These are phyloP conservation scores for Talaromyces funiculosus DNA, from an alignment of 2,329 filamentous ascomycete genomes.

Conservation along the genomic window DNA sequence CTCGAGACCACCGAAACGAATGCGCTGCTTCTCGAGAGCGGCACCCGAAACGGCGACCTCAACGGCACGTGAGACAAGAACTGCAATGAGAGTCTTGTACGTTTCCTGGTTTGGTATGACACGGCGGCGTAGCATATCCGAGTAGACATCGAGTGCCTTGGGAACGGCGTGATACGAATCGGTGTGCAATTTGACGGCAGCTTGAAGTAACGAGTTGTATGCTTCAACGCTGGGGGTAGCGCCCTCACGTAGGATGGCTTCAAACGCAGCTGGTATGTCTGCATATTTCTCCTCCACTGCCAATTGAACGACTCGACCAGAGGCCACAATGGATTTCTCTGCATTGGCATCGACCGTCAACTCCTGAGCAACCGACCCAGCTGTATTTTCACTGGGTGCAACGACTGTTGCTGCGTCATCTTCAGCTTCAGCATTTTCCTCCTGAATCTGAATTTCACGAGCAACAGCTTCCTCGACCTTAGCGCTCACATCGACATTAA, in stretches of 20 bases:
- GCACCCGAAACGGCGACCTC: conserved; percentile 70
- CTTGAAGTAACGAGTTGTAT: conserved; percentile 86
- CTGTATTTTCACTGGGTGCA: conserved; percentile 23
- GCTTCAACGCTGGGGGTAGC: conserved; percentile 73
- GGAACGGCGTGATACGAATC: conserved; percentile 79
- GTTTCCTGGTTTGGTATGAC: conserved; percentile 77
- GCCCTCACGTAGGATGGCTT: conserved; percentile 78
- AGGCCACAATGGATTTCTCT: conserved; percentile 64
- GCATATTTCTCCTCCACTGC: conserved; percentile 67
- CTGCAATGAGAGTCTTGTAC: conserved; percentile 78
- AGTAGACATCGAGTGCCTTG: conserved; percentile 90
- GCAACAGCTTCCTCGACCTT: conserved; percentile 81
- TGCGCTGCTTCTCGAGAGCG: conserved; percentile 71
- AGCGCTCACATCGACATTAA: conserved; percentile 53
- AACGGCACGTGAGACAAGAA: conserved; percentile 74
- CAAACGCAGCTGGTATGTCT: conserved; percentile 86
- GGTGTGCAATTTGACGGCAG: conserved; percentile 74
- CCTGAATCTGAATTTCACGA: conserved; percentile 63
- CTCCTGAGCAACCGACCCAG: conserved; percentile 24
- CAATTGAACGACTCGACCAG: conserved; percentile 71
- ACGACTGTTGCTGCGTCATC: conserved; percentile 23
- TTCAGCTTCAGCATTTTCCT: conserved; percentile 45
- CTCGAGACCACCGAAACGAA: conserved; percentile 78
- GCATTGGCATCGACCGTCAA: conserved; percentile 47
- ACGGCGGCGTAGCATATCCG: conserved; percentile 86